Conservation (phyloP, 139 green algal genomes). For the Volvox africanus region DNA sequence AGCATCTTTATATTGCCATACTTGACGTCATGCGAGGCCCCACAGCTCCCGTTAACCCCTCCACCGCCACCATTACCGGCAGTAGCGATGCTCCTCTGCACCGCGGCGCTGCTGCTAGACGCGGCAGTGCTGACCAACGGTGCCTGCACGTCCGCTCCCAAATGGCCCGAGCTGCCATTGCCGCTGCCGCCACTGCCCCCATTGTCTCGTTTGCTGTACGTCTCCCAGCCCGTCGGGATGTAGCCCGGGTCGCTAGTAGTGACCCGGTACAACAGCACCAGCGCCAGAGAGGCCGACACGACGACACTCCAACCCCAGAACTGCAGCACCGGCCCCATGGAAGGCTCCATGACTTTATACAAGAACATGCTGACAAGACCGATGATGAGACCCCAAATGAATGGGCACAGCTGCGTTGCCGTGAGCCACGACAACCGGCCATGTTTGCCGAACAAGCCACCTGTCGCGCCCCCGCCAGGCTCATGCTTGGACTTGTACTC, state of each 20-base stretch:
- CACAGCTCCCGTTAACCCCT: not conserved
- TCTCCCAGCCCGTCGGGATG: slow-evolving; percentile 70
- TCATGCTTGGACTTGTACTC: slow-evolving; percentile 69
- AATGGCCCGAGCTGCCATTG: not conserved
- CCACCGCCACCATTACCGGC: not conserved
- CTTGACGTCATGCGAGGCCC: not conserved
- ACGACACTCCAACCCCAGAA: slow-evolving; percentile 38
- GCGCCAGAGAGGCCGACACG: slow-evolving; percentile 47
- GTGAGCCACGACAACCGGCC: slow-evolving; percentile 67
- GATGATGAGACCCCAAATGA: slow-evolving; percentile 87
- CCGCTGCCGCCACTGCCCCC: not conserved
- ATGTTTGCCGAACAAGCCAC: slow-evolving; percentile 67
- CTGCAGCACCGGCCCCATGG: slow-evolving; percentile 25
- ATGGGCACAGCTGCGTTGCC: slow-evolving; percentile 82
- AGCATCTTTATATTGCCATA: slow-evolving; percentile 59
- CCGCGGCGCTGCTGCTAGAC: not conserved
- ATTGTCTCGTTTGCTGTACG: slow-evolving; percentile 39
- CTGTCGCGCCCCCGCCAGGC: slow-evolving; percentile 7
- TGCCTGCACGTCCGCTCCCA: not conserved
- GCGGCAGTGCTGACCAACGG: not conserved
- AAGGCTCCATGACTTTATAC: slow-evolving; percentile 63
- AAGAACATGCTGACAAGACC: slow-evolving; percentile 76
- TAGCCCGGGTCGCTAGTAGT: slow-evolving; percentile 87
- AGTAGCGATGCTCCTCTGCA: not conserved
- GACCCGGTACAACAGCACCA: slow-evolving; percentile 83